phyloP scores from a whole-genome alignment of 1,284 basidiomycete genomes.

The Leccinum pachyderme region DNA sequence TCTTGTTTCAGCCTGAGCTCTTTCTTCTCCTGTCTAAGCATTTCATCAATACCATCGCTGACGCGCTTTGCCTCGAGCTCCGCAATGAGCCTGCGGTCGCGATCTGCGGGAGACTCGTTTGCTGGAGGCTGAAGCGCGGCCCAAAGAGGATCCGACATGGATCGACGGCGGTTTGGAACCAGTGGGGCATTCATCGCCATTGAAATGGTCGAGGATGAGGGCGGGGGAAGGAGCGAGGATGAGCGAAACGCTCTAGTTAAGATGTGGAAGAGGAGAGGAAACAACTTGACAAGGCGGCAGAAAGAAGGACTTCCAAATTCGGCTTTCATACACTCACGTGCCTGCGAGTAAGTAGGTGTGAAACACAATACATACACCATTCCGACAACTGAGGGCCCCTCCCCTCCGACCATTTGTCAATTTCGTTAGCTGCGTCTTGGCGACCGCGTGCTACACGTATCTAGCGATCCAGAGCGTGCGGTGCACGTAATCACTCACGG shows the following conservation, averaged over 20 bases:
- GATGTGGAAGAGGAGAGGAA: constrained; percentile 18
- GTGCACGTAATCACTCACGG: not conserved
- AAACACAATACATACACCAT: not conserved
- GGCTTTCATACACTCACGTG: constrained; percentile 23
- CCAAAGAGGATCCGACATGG: constrained; percentile 67
- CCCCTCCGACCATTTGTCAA: not conserved
- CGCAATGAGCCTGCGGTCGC: constrained; percentile 55
- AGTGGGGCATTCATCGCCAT: constrained; percentile 27
- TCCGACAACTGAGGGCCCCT: constrained; percentile 1
- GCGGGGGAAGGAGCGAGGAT: not conserved
- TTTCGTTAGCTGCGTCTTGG: not conserved
- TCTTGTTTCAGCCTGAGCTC: constrained; percentile 57
- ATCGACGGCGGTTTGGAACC: constrained; percentile 42
- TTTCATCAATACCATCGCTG: constrained; percentile 75
- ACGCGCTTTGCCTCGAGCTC: constrained; percentile 70
- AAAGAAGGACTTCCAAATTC: constrained; percentile 28
- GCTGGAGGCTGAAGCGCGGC: constrained; percentile 63
- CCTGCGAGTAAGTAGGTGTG: not conserved
- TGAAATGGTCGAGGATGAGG: constrained; percentile 2
- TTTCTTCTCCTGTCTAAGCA: constrained; percentile 61
- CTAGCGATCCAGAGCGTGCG: not conserved
- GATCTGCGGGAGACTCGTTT: constrained; percentile 64
- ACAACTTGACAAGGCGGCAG: constrained; percentile 10
- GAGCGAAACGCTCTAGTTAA: constrained; percentile 21
- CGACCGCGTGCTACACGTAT: constrained; percentile 1